Evolutionary conservation across 352 stramenopile species (phyloP).

Genomic region (Pythium angustatum): DNA sequence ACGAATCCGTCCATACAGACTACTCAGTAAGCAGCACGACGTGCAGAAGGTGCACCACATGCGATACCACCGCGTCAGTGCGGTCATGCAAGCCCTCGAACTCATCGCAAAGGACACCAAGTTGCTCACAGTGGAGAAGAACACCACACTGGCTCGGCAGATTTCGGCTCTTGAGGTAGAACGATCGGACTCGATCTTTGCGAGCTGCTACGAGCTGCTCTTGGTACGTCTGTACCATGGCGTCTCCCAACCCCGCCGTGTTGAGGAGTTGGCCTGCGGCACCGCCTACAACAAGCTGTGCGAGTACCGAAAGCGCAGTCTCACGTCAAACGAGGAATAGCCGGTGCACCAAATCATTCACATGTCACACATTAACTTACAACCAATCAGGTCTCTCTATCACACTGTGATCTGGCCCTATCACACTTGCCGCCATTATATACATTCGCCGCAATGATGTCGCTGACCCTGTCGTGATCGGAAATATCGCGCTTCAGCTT

Average conservation of each 20-base stretch:
- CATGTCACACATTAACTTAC: neutral
- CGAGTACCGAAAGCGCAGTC: neutral
- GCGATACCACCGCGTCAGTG: neutral
- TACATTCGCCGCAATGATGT: too few species aligned
- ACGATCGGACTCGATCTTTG: neutral
- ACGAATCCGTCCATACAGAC: constrained; percentile 8
- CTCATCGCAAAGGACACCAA: neutral
- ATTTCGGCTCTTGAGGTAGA: neutral
- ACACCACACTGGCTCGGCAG: neutral
- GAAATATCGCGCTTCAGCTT: too few species aligned
- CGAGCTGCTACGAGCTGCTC: neutral
- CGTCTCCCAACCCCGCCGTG: neutral
- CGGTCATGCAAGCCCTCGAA: neutral
- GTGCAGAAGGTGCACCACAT: neutral
- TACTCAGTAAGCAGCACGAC: neutral
- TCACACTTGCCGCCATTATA: constrained; percentile 1
- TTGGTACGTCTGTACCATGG: neutral
- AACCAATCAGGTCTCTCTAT: neutral
- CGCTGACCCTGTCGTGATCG: too few species aligned
- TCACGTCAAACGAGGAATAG: too few species aligned
- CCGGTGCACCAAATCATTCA: too few species aligned
- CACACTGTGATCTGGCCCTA: neutral
- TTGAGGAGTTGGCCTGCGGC: neutral
- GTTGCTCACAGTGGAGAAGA: neutral
- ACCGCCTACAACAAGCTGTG: neutral